Evolutionary conservation across 2,329 filamentous ascomycete genomes (phyloP).

Genomic region (Colletotrichum truncatum): DNA sequence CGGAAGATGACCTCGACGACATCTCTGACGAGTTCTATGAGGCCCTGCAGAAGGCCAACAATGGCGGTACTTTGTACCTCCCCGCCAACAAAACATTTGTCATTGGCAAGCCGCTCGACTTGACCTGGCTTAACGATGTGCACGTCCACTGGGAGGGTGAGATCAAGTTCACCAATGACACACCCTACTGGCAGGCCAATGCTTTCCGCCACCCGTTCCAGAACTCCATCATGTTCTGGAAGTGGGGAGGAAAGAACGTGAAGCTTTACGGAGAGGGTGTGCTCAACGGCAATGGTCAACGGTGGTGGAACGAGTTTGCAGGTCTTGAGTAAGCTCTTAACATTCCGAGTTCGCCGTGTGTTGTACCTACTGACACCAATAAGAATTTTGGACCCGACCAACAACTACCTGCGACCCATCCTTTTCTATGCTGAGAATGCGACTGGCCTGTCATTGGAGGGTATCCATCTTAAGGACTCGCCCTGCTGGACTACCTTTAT

Average conservation of each 20-base stretch:
- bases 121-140: conserved; percentile 68
- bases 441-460: conserved; percentile 64
- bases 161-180: conserved; percentile 67
- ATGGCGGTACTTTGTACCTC: conserved; percentile 68
- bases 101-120: conserved; percentile 69
- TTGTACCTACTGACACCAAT: background rate
- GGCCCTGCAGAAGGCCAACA: conserved; percentile 54
- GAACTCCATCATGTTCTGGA: conserved; percentile 73
- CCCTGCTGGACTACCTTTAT: conserved; percentile 71
- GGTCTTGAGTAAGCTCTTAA: conserved; percentile 28
- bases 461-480: conserved; percentile 67
- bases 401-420: conserved; percentile 65
- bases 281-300: conserved; percentile 67
- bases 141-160: conserved; percentile 59
- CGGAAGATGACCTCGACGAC: conserved; percentile 54
- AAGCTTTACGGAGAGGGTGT: conserved; percentile 67
- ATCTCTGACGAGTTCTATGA: conserved; percentile 49
- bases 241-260: conserved; percentile 72
- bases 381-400: conserved; percentile 56
- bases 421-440: conserved; percentile 69
- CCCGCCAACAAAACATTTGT: conserved; percentile 62
- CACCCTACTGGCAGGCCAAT: conserved; percentile 72
- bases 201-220: conserved; percentile 71
- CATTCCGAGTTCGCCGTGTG: background rate
- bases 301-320: conserved; percentile 72